Evolutionary conservation across 176 grass and related monocot genomes (phyloP).

Genomic region (Raddia guianensis): DNA sequence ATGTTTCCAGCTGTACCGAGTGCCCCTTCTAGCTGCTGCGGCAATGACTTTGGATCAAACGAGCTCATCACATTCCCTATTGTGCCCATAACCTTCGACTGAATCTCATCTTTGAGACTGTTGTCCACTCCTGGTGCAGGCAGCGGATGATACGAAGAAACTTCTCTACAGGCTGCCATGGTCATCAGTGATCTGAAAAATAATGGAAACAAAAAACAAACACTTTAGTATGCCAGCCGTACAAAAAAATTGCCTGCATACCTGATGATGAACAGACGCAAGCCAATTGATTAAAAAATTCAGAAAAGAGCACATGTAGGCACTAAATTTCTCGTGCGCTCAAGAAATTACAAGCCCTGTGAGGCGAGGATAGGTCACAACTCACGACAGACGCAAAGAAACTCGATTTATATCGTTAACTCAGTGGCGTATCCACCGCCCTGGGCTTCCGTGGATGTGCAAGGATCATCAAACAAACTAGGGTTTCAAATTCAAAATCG

Average conservation of each 20-base stretch:
- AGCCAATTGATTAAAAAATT: background rate
- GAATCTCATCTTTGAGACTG: slow-evolving; percentile 44
- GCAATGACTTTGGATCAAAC: slow-evolving; percentile 36
- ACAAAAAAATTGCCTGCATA: background rate
- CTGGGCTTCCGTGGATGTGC: no score
- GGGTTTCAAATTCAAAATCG: no score
- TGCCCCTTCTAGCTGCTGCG: slow-evolving; percentile 37
- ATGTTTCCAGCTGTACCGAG: slow-evolving; percentile 39
- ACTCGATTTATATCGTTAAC: no score
- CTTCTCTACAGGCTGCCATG: slow-evolving; percentile 47
- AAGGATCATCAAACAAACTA: no score
- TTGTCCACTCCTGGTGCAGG: slow-evolving; percentile 38
- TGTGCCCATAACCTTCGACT: slow-evolving; percentile 43
- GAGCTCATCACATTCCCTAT: slow-evolving; percentile 36
- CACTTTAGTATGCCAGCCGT: background rate
- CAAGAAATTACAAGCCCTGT: background rate
- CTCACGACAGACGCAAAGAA: background rate
- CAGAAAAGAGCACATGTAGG: background rate
- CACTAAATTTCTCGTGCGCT: background rate
- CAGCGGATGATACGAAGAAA: slow-evolving; percentile 50
- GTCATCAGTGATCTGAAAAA: slow-evolving; percentile 28
- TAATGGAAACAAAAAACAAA: background rate
- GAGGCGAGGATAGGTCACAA: background rate
- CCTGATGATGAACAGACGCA: background rate
- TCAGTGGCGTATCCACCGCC: no score